A percentile compares a stretch with the other conserved stretches of the same genome.
Conservation (phyloP, 2,329 filamentous ascomycete genomes). For the Zymoseptoria tritici region DNA sequence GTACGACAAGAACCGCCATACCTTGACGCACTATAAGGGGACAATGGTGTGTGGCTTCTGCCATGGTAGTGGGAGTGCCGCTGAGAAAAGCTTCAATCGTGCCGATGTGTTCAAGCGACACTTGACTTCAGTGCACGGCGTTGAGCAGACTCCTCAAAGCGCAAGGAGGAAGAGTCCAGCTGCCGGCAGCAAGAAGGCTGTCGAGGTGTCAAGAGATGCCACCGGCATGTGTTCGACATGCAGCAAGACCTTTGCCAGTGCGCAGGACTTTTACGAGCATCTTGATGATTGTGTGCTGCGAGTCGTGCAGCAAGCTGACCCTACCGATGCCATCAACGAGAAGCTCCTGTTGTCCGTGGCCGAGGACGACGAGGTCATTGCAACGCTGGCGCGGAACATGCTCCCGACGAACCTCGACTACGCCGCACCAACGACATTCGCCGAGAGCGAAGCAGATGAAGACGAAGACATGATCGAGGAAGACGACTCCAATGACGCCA, state of each 20-base stretch:
- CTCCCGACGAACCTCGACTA: slow-evolving; percentile 44
- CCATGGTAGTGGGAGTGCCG: slow-evolving; percentile 76
- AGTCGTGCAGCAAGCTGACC: slow-evolving; percentile 54
- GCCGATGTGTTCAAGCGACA: slow-evolving; percentile 95
- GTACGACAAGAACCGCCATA: slow-evolving; percentile 94
- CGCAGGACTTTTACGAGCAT: slow-evolving; percentile 97
- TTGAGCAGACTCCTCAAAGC: slow-evolving; percentile 89
- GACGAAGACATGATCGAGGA: slow-evolving; percentile 49
- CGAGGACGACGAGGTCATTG: slow-evolving; percentile 49
- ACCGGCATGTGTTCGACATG: slow-evolving; percentile 90
- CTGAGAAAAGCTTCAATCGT: slow-evolving; percentile 92
- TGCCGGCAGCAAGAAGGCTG: slow-evolving; percentile 52
- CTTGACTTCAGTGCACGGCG: slow-evolving; percentile 79
- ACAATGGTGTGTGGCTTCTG: slow-evolving; percentile 97
- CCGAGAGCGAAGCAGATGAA: slow-evolving; percentile 52
- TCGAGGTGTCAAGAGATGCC: slow-evolving; percentile 65
- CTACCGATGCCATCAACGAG: slow-evolving; percentile 51
- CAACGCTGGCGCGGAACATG: slow-evolving; percentile 52
- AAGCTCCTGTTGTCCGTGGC: slow-evolving; percentile 52
- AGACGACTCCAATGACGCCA: slow-evolving; percentile 46
- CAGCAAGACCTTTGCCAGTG: slow-evolving; percentile 71
- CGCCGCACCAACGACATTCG: slow-evolving; percentile 34
- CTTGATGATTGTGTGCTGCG: slow-evolving; percentile 64
- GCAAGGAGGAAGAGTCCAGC: slow-evolving; percentile 65
- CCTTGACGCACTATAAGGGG: slow-evolving; percentile 90